phyloP scores from a whole-genome alignment of 2,329 filamentous ascomycete species.

The Penicillium freii region DNA sequence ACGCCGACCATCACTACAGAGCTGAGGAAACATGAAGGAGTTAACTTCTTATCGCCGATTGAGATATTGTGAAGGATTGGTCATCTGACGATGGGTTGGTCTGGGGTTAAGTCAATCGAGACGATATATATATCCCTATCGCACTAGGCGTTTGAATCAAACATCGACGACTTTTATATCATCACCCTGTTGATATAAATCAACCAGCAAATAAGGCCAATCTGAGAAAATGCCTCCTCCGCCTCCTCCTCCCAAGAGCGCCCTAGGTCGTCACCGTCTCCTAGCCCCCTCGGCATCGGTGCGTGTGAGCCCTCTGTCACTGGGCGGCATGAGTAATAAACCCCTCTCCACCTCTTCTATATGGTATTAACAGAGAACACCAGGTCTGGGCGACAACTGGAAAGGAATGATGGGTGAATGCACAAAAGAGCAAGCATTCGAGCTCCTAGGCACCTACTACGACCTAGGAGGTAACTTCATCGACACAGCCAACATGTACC shows the following conservation, averaged over 20 bases:
- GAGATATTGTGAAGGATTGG: not conserved
- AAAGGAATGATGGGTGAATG: constrained; percentile 38
- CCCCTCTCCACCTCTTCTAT: too few relatives aligned
- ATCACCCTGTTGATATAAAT: too few relatives aligned
- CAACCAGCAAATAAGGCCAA: too few relatives aligned
- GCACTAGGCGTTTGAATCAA: not conserved
- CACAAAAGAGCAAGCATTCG: constrained; percentile 46
- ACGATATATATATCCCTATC: not conserved
- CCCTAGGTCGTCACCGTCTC: constrained; percentile 23
- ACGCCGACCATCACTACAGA: not conserved
- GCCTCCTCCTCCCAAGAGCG: not conserved
- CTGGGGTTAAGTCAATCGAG: not conserved
- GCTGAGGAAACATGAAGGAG: not conserved
- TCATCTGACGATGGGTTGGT: not conserved
- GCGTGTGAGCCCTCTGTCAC: constrained; percentile 31
- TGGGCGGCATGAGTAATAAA: constrained; percentile 33
- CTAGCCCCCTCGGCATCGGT: constrained; percentile 31
- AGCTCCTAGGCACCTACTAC: constrained; percentile 49
- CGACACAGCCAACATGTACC: constrained; percentile 53
- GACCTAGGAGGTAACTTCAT: constrained; percentile 53
- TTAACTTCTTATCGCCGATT: not conserved
- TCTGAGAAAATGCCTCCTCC: not conserved
- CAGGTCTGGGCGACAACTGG: constrained; percentile 24
- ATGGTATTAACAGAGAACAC: too few relatives aligned
- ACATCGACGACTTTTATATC: not conserved